phyloP scores from a whole-genome alignment of 768 basidiomycete species.

The Lentinula raphanica region DNA sequence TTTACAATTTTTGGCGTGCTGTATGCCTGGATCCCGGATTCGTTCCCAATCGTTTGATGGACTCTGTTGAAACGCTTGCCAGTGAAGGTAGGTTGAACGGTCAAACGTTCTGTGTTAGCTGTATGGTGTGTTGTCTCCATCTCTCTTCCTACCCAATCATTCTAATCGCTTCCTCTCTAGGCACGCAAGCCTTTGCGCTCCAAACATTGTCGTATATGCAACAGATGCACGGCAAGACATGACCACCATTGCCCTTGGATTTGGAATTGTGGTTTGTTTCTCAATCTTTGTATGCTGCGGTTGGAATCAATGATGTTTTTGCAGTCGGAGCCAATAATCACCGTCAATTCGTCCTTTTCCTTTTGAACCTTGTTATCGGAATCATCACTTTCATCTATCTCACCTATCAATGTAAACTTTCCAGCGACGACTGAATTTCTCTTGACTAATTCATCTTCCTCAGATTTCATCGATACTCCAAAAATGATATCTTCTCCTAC shows the following conservation, averaged over 20 bases:
- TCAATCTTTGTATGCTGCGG: conserved; percentile 2
- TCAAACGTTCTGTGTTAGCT: conserved; percentile 93
- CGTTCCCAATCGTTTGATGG: neutral
- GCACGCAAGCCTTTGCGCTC: conserved; percentile 88
- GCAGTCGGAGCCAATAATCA: conserved; percentile 90
- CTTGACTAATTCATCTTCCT: neutral
- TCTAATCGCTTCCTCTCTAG: conserved; percentile 26
- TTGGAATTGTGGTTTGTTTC: conserved; percentile 86
- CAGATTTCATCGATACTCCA: conserved; percentile 51
- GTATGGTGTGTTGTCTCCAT: conserved; percentile 59
- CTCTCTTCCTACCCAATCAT: neutral
- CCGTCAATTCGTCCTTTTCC: conserved; percentile 93
- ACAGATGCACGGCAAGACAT: conserved; percentile 82
- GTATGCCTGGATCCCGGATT: conserved; percentile 82
- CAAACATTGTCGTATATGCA: conserved; percentile 92
- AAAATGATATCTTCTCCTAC: conserved; percentile 45
- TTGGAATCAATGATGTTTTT: conserved; percentile 4
- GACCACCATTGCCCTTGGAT: conserved; percentile 99
- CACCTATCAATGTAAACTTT: conserved; percentile 67
- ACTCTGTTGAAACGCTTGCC: conserved; percentile 73
- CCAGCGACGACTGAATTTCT: conserved; percentile 4
- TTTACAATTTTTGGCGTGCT: conserved; percentile 88
- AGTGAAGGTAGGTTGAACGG: conserved; percentile 87
- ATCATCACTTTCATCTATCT: conserved; percentile 81
- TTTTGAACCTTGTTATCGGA: conserved; percentile 77